A percentile compares a stretch with the other conserved stretches of the same genome.
Evolutionary conservation across 1,284 basidiomycete species (phyloP).

Genomic region (Uromyces viciae-fabae): DNA sequence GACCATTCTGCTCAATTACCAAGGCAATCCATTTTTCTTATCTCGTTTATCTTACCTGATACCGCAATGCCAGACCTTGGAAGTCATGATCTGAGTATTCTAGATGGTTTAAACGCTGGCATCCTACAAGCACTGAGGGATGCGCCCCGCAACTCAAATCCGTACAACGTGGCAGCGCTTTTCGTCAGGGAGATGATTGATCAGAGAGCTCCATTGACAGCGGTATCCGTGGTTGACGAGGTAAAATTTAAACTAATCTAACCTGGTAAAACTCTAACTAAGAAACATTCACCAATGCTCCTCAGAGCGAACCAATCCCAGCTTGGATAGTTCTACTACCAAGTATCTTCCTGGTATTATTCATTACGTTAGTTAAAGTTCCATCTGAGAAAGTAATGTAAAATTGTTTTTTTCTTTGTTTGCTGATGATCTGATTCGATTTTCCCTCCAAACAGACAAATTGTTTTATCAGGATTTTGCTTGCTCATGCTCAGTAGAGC

Average conservation of each 20-base stretch:
- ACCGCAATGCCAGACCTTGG: no score
- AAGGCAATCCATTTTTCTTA: no score
- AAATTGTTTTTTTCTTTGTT: neutral
- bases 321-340: slow-evolving; percentile 11
- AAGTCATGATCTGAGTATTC: no score
- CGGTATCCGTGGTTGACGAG: slow-evolving; percentile 25
- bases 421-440: neutral
- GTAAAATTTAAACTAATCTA: neutral
- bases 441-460: slow-evolving; percentile 1
- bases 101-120: no score
- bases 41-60: no score
- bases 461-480: slow-evolving; percentile 17
- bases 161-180: neutral
- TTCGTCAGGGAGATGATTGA: neutral
- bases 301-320: slow-evolving; percentile 1
- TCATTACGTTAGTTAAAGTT: neutral
- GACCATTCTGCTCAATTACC: no score
- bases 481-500: slow-evolving; percentile 14
- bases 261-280: neutral
- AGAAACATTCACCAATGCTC: neutral
- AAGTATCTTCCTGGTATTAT: slow-evolving; percentile 10
- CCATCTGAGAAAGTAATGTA: neutral
- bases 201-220: slow-evolving; percentile 9
- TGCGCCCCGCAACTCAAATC: slow-evolving; percentile 2
- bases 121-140: neutral